These are phyloP conservation scores for Phytopythium aichiense DNA, from an alignment of 352 stramenopile genomes.

Conservation along the genomic window DNA sequence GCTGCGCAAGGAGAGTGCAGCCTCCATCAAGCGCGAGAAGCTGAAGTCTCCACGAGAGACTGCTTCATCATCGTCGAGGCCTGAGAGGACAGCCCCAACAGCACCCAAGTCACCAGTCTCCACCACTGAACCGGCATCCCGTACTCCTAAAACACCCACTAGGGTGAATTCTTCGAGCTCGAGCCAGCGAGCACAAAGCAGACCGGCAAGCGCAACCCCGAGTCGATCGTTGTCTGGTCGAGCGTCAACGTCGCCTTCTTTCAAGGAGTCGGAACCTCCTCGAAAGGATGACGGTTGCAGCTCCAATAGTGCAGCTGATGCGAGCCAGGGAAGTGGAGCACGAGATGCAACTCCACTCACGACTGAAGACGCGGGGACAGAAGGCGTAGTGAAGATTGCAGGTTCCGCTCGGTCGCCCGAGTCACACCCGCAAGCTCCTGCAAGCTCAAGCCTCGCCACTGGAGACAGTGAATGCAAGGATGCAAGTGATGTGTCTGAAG, in stretches of 20 bases:
- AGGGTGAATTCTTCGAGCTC: not conserved
- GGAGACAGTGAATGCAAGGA: not conserved
- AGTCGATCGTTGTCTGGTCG: not conserved
- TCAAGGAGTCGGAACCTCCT: too few species aligned
- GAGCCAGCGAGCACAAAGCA: not conserved
- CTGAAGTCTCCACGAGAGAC: constrained; percentile 13
- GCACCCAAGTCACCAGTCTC: not conserved
- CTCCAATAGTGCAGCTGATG: not conserved
- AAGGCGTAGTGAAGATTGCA: not conserved
- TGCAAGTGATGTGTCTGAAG: not conserved
- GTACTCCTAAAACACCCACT: not conserved
- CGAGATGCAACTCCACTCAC: not conserved
- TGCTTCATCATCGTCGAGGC: not conserved
- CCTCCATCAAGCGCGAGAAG: constrained; percentile 30
- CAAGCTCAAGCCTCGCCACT: not conserved
- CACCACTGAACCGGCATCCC: not conserved
- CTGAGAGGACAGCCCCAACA: not conserved
- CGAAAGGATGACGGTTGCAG: not conserved
- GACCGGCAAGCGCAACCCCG: not conserved
- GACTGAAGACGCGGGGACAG: not conserved
- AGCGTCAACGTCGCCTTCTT: not conserved
- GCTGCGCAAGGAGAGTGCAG: constrained; percentile 23
- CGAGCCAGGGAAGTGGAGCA: not conserved
- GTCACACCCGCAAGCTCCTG: not conserved
- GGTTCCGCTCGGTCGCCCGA: not conserved